Evolutionary conservation across 106 monocot species (phyloP), one percentile per base, ranked within the genome.

Genomic region (Vanilla planifolia): DNA sequence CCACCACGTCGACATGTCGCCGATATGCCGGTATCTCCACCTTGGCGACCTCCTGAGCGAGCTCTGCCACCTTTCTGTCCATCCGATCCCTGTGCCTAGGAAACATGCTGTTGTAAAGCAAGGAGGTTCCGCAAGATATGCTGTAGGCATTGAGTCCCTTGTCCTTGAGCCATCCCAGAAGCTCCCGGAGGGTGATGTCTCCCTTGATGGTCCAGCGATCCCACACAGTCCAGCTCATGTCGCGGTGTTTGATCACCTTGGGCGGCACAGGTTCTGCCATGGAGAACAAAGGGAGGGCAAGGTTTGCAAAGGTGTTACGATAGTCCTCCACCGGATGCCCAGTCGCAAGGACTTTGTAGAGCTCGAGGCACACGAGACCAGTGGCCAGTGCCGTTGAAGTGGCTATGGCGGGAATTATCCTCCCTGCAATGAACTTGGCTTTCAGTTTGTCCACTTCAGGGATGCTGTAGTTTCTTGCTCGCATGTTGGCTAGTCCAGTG

Each of bases 31-130:
- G 78, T 39, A 82, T 59, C 50, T 82, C 79, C 4, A 82, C 27
- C 75, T 73, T 78, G n/a, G 86, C 75, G 4, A 87, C 72, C 47
- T 87, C 78, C 61, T 67, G 78, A 0, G 78, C 78, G 27, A 86
- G 26, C 26, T 86, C 75, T 9, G 61, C 82, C 16, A 87, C 86
- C 53, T 76, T 87, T 65, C 48, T 75, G 33, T 82, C 70, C 63
- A 82, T 29, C 67, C 86, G 45, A 15, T 87, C 86, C 61, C 36
- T 68, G 52, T 82, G 82, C 65, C 71, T 68, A 0, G 71, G 72
- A 37, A 79, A 76, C 75, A 79, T 79, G 23, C 75, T 69, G 48
- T 76, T 79, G 66, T 75, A 87, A 37, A 87, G 78, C 40, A 79
- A 48, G 13, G 82, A 75, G 0, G 78, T 65, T 2, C 82, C 82